These are phyloP conservation scores for Aspergillus phoenicis DNA, from an alignment of 2,329 filamentous ascomycete species.

Conservation along the genomic window DNA sequence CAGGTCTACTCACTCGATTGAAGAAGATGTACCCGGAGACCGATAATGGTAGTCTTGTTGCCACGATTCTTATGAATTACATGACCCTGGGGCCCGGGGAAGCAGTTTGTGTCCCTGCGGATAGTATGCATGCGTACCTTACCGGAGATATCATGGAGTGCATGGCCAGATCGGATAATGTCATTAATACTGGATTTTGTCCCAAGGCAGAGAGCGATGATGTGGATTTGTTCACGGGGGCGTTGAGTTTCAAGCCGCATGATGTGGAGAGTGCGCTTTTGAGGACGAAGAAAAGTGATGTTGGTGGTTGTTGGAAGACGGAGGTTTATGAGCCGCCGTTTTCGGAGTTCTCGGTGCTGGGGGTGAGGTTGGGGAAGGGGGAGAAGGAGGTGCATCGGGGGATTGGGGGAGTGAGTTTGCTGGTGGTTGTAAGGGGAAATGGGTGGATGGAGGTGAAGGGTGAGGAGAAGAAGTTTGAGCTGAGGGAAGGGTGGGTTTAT, in stretches of 20 bases:
- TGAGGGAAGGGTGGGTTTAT: conserved; percentile 66
- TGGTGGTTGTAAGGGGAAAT: conserved; percentile 63
- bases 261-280: conserved; percentile 60
- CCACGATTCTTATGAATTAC: conserved; percentile 74
- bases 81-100: conserved; percentile 66
- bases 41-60: conserved; percentile 70
- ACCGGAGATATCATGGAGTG: conserved; percentile 75
- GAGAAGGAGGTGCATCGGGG: conserved; percentile 61
- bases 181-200: conserved; percentile 75
- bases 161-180: conserved; percentile 75
- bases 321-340: conserved; percentile 67
- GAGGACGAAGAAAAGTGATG: conserved; percentile 50
- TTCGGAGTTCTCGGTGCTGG: conserved; percentile 71
- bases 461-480: conserved; percentile 48
- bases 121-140: conserved; percentile 74
- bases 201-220: conserved; percentile 66
- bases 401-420: conserved; percentile 63
- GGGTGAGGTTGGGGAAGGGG: conserved; percentile 57
- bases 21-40: conserved; percentile 63
- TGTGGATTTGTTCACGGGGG: conserved; percentile 64
- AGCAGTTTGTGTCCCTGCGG: conserved; percentile 70
- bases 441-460: conserved; percentile 60
- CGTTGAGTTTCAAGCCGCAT: conserved; percentile 67
- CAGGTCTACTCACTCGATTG: conserved; percentile 65
- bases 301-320: conserved; percentile 62